Evolutionary conservation across 225 moss, liverwort and hornwort species (phyloP), one percentile per base, ranked within the genome.

Genomic region (Bryoerythrophyllum caledonicum): DNA sequence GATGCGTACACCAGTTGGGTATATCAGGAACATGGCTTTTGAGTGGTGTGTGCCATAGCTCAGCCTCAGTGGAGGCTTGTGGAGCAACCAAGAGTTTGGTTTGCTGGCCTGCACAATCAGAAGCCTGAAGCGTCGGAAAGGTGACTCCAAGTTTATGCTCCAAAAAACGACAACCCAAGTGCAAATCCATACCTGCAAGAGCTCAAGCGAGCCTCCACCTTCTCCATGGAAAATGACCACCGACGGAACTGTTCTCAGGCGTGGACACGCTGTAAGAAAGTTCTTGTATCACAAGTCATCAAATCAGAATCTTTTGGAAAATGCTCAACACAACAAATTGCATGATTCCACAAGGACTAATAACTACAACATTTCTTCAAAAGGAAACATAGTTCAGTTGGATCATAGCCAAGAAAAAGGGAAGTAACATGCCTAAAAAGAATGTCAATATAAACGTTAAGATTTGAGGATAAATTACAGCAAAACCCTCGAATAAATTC

Each of bases 21-120:
- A 99, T 27, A 99, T 83, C 63, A 99, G 83, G 62, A 99, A 84
- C 92, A 99, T 93, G 34, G 99, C 99, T 86, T 99, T 99, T 7
- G 99, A 93, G 73, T 99, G 99, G 75, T 99, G 99, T 35, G 99
- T 99, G 69, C 99, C 99, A 73, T 92, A 99, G 67, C 90, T 82
- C 52, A 99, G 74, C 70, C 87, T 90, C 34, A 99, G 81, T 20
- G 99, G 95, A 34, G 99, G 99, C 76, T 93, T 93, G 72, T 93
- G 87, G 58, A 95, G 76, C 56, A 85, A 44, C 99, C 99, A 99
- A 41, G 85, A 82, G 7, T 51, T 77, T 32, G 95, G 95, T 72
- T 93, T 99, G 68, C 80, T 85, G 41, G 63, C 72, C 94, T 94
- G 94, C 63, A 74, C 23, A 82, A 51, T 61, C 71, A 74, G 15